Base-by-base conservation (phyloP, 129 eudicot species). In the Mikania micrantha region DNA sequence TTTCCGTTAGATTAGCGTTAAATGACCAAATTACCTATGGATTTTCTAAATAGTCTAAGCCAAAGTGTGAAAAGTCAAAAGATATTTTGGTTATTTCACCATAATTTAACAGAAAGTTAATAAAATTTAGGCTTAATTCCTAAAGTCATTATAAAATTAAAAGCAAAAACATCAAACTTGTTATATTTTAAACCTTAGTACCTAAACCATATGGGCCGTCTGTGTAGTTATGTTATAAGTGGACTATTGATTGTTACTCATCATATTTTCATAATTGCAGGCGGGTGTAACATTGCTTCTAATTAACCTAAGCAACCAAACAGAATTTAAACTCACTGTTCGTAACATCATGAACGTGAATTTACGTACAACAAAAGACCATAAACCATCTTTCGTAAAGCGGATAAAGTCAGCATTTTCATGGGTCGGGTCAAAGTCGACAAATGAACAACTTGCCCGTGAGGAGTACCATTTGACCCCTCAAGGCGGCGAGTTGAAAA, bases 381-480 rank as follows among this genome's bases (percentile, higher is more conserved):
- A 60, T 17, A 64, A 73, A 58, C 60, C 5, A 5, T 75, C 85
- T 11, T 73, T 86, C 42, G 13, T 60, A 28, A 74, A 66, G 24
- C 58, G 84, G 25, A 56, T 88, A 64, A 88, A 93, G 79, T 81
- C 71, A 66, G 72, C 85, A 13, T 77, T 93, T 67, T 84, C 92
- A 3, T 93, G 96, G 96, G 69, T 88, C 4, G 98, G 98, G 81
- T 81, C 85, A 72, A 88, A 84, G 84, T 74, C 88, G 59, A 79
- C 88, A 58, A 74, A 83, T 5, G 82, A 52, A 47, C 48, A 60
- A 19, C 44, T 88, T 8, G 20, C 54, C 9, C 79, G 98, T 16
- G 95, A 91, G 67, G 98, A 88, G 81, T 91, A 91, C 74, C 82
- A 82, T 52, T 74, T 91, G 66, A 79, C 98, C 8, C 91, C 98